A percentile compares a stretch with the other conserved stretches of the same genome.
These are phyloP conservation scores for Penicillium sp. DNA, from an alignment of 2,329 filamentous ascomycete species.

Conservation along the genomic window DNA sequence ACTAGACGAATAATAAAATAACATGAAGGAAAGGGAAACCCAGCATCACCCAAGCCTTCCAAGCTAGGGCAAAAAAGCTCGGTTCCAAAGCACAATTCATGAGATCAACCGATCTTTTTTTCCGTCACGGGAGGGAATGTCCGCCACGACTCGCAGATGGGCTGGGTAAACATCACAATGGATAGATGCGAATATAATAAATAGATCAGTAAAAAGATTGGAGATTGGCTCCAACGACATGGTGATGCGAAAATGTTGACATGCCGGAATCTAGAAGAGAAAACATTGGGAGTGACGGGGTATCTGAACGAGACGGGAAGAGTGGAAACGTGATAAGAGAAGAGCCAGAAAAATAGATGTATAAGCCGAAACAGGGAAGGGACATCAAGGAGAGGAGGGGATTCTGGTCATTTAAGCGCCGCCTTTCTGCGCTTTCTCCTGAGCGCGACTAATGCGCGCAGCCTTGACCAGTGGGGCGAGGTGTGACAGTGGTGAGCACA, in stretches of 20 bases:
- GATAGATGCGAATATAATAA: slow-evolving; percentile 16
- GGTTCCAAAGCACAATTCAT: slow-evolving; percentile 6
- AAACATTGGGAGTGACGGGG: slow-evolving; percentile 28
- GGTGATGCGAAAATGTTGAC: slow-evolving; percentile 13
- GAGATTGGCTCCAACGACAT: slow-evolving; percentile 16
- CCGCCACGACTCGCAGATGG: slow-evolving; percentile 13
- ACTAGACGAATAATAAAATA: background rate
- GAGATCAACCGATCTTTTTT: slow-evolving; percentile 17
- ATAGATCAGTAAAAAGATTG: slow-evolving; percentile 13
- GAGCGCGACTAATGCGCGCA: slow-evolving; percentile 79
- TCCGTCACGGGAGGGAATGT: slow-evolving; percentile 6
- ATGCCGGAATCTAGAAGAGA: slow-evolving; percentile 26
- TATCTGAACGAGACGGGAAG: slow-evolving; percentile 36
- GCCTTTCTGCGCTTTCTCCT: slow-evolving; percentile 76
- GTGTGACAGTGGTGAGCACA: slow-evolving; percentile 72
- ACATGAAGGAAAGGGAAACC: background rate
- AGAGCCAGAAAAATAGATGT: slow-evolving; percentile 1
- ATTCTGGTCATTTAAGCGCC: slow-evolving; percentile 28
- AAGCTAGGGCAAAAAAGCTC: background rate
- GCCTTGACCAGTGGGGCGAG: slow-evolving; percentile 85
- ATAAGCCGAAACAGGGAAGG: slow-evolving; percentile 21
- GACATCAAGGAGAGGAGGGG: slow-evolving; percentile 1
- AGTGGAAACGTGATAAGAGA: slow-evolving; percentile 19
- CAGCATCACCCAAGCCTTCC: background rate
- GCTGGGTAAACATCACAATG: background rate